A percentile compares a stretch with the other conserved stretches of the same genome.
Conservation (phyloP, 1,284 basidiomycete genomes). For the Sanghuangporus baumii region DNA sequence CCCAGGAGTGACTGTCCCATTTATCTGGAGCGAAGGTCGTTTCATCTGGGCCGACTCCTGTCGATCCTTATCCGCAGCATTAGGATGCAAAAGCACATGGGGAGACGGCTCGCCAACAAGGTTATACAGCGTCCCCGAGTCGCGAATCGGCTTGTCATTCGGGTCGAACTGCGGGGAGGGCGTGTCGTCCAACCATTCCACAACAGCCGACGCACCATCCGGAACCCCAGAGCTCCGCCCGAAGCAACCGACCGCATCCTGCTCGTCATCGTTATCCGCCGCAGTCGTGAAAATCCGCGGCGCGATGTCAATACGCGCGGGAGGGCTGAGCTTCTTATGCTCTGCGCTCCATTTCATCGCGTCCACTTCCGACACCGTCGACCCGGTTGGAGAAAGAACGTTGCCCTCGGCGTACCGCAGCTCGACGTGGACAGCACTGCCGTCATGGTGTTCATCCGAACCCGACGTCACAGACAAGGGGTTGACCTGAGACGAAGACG, state of each 20-base stretch:
- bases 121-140: conserved; percentile 13
- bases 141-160: conserved; percentile 5
- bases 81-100: neutral
- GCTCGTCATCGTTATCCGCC: neutral
- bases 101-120: neutral
- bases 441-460: conserved; percentile 11
- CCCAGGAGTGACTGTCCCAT: neutral
- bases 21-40: conserved; percentile 9
- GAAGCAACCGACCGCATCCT: neutral
- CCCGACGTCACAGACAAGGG: conserved; percentile 11
- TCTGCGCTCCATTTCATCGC: conserved; percentile 2
- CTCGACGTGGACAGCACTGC: conserved; percentile 9
- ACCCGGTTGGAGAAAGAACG: conserved; percentile 11
- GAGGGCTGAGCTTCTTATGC: neutral
- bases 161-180: conserved; percentile 12
- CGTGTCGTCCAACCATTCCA: conserved; percentile 15
- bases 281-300: neutral
- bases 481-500: conserved; percentile 13
- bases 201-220: conserved; percentile 8
- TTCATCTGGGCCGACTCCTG: neutral
- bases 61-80: neutral
- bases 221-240: neutral
- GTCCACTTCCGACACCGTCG: conserved; percentile 6
- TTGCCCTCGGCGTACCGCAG: conserved; percentile 6
- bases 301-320: conserved; percentile 5